Base-by-base conservation (phyloP, 768 basidiomycete genomes). In the Leccinellum luteum region DNA sequence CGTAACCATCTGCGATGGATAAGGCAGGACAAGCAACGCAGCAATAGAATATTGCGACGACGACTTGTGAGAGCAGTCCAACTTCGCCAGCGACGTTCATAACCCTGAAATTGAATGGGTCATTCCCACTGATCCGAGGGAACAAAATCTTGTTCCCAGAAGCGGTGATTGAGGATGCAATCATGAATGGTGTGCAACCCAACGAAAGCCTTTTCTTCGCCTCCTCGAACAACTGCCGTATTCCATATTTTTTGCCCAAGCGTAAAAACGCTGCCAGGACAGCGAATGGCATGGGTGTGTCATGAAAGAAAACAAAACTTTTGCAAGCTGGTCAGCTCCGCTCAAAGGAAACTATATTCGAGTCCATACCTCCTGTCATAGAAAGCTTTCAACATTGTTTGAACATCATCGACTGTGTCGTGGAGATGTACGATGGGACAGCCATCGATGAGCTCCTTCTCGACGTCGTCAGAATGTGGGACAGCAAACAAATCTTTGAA, bases 401-500 rank as follows among this genome's bases (percentile, higher is more conserved):
- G 41, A 21, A 68, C 32, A 6, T 69, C 69, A 0, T 6, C 25
- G n/a, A 23, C 52, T 5, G 35, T 14, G 19, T 70, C 68, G 0
- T 57, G 44, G 12, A 68, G 62, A 21, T 44, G 56, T 38, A 69
- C 14, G 23, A 63, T 48, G 8, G 69, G 69, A 50, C 69, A 69
- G 1, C 49, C 51, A 0, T 70, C 66, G 6, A 70, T 51, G 27
- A 47, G 2, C 6, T 60, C 57, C 31, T 53, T 21, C 12, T 59
- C 52, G 2, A 6, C 27, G 15, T 43, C 55, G 13, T 45, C n/a
- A 27, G 51, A 21, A 3, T 66, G 57, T 2, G 56, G 56, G 28
- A 31, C 34, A 6, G 49, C 13, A 13, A 74, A 72, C 71, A 73
- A 69, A 32, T 68, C 69, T 17, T 55, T 59, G 59, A 75, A 74